Evolutionary conservation across 257 asterid genomes (phyloP).

Genomic region (Nicotiana paniculata): DNA sequence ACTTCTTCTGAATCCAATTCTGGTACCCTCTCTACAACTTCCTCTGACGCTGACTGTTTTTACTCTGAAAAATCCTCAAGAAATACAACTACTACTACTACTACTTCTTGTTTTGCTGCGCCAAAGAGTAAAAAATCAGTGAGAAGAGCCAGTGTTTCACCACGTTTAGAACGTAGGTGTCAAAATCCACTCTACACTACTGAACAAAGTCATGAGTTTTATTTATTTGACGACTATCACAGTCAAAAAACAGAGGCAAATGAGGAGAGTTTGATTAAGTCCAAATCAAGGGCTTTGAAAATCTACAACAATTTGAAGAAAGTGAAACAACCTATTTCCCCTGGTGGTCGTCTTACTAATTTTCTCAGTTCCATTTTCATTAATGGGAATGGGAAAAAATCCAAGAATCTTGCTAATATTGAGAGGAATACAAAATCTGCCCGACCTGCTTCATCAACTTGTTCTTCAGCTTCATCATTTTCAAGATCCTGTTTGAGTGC

Average conservation of each 20-base stretch:
- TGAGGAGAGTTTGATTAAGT: slow-evolving; percentile 27
- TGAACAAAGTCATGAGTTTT: slow-evolving; percentile 12
- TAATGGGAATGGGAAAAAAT: slow-evolving; percentile 30
- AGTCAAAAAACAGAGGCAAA: slow-evolving; percentile 9
- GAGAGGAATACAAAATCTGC: slow-evolving; percentile 15
- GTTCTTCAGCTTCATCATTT: slow-evolving; percentile 59
- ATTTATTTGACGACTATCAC: slow-evolving; percentile 11
- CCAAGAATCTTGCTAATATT: slow-evolving; percentile 9
- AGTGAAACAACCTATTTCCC: slow-evolving; percentile 73
- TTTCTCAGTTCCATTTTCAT: slow-evolving; percentile 55
- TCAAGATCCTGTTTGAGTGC: slow-evolving; percentile 62
- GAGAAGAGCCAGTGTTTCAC: slow-evolving; percentile 17
- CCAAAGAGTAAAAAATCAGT: slow-evolving; percentile 33
- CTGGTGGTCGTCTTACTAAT: slow-evolving; percentile 56
- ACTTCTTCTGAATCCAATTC: slow-evolving; percentile 71
- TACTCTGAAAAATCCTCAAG: slow-evolving; percentile 20
- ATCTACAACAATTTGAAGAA: slow-evolving; percentile 64
- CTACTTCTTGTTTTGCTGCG: slow-evolving; percentile 45
- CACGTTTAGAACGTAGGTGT: background rate
- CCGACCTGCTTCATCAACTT: slow-evolving; percentile 20
- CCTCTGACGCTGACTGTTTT: slow-evolving; percentile 63
- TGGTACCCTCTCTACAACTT: slow-evolving; percentile 52
- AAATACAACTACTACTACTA: slow-evolving; percentile 20
- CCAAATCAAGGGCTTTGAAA: slow-evolving; percentile 50
- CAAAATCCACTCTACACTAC: background rate